These are phyloP conservation scores for Epichloe hybrida DNA, from an alignment of 2,329 filamentous ascomycete genomes.

Conservation along the genomic window DNA sequence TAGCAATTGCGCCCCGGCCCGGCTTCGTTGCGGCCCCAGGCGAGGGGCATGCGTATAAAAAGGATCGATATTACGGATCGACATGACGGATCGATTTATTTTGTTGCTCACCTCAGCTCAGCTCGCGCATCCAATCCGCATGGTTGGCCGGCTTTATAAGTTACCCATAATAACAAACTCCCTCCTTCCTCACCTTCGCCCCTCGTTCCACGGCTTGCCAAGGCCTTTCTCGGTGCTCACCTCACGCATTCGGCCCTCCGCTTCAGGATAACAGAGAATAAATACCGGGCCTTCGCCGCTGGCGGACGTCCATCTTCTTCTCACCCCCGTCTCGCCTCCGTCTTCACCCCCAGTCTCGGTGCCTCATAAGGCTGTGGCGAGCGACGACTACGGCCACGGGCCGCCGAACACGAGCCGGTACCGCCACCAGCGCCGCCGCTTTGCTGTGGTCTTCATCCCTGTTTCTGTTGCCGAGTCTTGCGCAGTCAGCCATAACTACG, in stretches of 20 bases:
- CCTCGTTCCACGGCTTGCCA: not conserved
- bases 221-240: not conserved
- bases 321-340: no score
- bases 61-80: no score
- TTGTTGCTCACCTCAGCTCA: no score
- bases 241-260: not conserved
- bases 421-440: not conserved
- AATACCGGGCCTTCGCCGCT: no score
- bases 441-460: not conserved
- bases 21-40: no score
- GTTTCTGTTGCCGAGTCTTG: not conserved
- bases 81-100: no score
- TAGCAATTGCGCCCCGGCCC: no score
- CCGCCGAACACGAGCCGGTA: constrained; percentile 3
- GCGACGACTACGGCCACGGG: not conserved
- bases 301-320: no score
- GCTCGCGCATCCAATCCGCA: no score
- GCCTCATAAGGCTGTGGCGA: not conserved
- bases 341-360: not conserved
- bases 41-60: no score
- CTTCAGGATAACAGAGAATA: not conserved
- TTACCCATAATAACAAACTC: not conserved
- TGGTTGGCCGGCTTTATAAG: no score
- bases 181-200: not conserved
- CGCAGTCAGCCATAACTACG: not conserved